A percentile compares a stretch with the other conserved stretches of the same genome.
phyloP scores from a whole-genome alignment of 441 rosid genomes.

The Manihot esculenta region DNA sequence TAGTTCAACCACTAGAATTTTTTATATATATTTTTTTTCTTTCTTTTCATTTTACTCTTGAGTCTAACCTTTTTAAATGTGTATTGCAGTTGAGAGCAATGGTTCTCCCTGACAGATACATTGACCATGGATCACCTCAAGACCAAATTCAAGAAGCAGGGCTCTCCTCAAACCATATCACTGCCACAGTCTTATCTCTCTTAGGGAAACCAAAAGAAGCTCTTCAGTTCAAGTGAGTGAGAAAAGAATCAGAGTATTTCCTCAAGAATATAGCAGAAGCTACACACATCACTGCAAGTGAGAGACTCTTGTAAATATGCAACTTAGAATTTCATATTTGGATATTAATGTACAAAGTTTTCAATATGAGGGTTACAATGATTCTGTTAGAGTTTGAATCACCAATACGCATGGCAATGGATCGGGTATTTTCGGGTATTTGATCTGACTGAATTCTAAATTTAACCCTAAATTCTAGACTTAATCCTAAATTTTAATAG shows the following conservation, averaged over 20 bases:
- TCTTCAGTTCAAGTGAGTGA: constrained; percentile 38
- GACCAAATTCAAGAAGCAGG: constrained; percentile 68
- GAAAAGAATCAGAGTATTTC: neutral
- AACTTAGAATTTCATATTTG: neutral
- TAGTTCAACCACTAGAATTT: no score
- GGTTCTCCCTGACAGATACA: constrained; percentile 77
- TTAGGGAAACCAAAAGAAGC: constrained; percentile 61
- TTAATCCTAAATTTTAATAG: no score
- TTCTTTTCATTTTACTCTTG: neutral
- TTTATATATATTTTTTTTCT: no score
- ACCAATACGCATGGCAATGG: no score
- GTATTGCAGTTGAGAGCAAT: constrained; percentile 56
- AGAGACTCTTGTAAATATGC: neutral
- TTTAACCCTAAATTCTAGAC: no score
- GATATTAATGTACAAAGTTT: neutral
- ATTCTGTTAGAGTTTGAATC: no score
- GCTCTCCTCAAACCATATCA: constrained; percentile 53
- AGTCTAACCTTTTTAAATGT: constrained; percentile 19
- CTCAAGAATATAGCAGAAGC: neutral
- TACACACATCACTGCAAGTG: neutral
- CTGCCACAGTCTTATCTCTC: constrained; percentile 60
- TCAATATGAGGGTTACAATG: no score
- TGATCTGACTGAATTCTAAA: no score
- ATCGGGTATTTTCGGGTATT: no score
- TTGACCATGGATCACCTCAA: constrained; percentile 58